Conservation (phyloP, 768 basidiomycete genomes). For the Termitomyces sp. region DNA sequence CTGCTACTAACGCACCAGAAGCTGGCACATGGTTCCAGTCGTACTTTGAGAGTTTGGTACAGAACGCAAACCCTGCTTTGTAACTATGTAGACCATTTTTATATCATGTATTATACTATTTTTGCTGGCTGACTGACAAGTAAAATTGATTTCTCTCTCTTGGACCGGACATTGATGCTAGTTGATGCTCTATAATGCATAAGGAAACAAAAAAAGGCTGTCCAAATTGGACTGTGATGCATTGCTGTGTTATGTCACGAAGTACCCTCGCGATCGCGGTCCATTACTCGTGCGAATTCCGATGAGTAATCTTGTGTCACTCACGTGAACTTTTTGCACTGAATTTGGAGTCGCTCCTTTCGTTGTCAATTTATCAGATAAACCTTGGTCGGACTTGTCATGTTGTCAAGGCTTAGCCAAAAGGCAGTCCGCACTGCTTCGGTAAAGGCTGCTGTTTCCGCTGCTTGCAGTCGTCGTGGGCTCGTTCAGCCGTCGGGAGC, state of each 20-base stretch:
- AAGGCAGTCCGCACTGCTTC: conserved; percentile 29
- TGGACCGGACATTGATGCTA: too few relatives aligned
- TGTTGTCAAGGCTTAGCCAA: conserved; percentile 56
- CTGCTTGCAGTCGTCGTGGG: conserved; percentile 36
- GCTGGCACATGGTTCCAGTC: conserved; percentile 67
- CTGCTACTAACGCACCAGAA: conserved; percentile 51
- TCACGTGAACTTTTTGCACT: not conserved
- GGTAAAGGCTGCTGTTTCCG: conserved; percentile 23
- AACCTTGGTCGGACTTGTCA: conserved; percentile 24
- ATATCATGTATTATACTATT: not conserved
- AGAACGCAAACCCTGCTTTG: conserved; percentile 47
- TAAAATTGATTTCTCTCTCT: not conserved
- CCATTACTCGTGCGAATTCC: not conserved
- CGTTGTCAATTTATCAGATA: conserved; percentile 12
- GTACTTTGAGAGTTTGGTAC: conserved; percentile 56
- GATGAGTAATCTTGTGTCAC: not conserved
- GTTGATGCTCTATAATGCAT: too few relatives aligned
- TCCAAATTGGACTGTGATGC: not conserved
- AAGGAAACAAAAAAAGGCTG: not conserved
- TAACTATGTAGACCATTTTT: conserved; percentile 18
- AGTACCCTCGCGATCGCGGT: not conserved
- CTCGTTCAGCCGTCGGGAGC: conserved; percentile 82
- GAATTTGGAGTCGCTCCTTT: not conserved
- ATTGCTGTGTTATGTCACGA: too few relatives aligned
- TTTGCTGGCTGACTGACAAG: not conserved